Evolutionary conservation across 2,329 filamentous ascomycete genomes (phyloP).

Genomic region (Phyllosticta citriasiana): DNA sequence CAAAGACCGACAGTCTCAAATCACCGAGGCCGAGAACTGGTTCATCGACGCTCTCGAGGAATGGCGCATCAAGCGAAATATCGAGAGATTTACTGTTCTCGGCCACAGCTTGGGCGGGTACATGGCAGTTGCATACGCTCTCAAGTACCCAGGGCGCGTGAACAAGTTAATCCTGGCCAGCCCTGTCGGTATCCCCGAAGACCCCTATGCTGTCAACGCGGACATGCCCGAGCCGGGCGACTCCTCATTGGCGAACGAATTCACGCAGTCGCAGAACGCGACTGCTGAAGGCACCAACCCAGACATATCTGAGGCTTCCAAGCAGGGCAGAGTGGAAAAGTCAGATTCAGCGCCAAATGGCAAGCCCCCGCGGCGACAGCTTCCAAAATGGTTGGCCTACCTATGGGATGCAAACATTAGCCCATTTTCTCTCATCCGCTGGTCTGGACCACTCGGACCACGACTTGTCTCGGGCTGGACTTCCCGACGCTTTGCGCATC

Average conservation of each 20-base stretch:
- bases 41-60: conserved; percentile 95
- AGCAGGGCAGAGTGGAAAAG: conserved; percentile 10
- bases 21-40: conserved; percentile 84
- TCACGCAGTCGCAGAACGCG: conserved; percentile 60
- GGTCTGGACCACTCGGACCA: conserved; percentile 80
- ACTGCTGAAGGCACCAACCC: conserved; percentile 53
- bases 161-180: conserved; percentile 96
- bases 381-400: conserved; percentile 82
- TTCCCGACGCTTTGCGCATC: conserved; percentile 78
- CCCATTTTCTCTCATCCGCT: conserved; percentile 82
- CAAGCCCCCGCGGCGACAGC: conserved; percentile 37
- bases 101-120: conserved; percentile 94
- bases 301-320: conserved; percentile 38
- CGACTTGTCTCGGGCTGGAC: conserved; percentile 93
- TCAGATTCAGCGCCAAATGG: not conserved
- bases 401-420: conserved; percentile 97
- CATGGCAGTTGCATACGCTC: conserved; percentile 84
- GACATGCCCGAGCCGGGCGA: conserved; percentile 66
- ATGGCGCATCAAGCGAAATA: conserved; percentile 79
- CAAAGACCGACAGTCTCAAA: conserved; percentile 70
- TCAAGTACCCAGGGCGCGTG: conserved; percentile 89
- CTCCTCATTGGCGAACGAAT: conserved; percentile 66
- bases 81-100: conserved; percentile 86
- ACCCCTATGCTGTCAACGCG: conserved; percentile 77
- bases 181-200: conserved; percentile 87